Evolutionary conservation across 352 stramenopile species (phyloP), one percentile per base, ranked within the genome.

Genomic region (Blastocystis sp.): DNA sequence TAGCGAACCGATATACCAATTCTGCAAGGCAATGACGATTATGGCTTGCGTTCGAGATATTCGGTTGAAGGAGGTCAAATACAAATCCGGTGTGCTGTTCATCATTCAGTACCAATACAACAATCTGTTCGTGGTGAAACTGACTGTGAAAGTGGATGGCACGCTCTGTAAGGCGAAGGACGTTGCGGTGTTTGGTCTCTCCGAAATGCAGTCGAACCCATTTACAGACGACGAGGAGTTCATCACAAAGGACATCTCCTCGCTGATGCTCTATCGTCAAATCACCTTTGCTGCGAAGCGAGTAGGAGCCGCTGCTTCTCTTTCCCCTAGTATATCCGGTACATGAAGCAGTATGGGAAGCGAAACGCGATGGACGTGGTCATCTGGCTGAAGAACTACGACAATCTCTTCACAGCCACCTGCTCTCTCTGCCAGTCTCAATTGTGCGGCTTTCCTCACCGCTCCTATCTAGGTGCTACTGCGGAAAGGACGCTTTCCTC

Each of bases 271-370:
- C 7, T 76, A 53, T 38, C n/a, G 38, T 4, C 65, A 76, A 41
- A 76, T 76, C 23, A 76, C 65, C 9, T 19, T 19, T 76, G 65
- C 65, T 7, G 65, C 23, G 9, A 76, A 76, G 34, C 65, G 65
- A 28, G 65, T 76, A 7, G 11, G 65, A 11, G 41, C 23, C 23
- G 41, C 14, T 53, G 14, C 23, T 43, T 43, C 65, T 76, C 9
- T 76, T 21, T 43, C 11, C 14, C 17, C 11, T 76, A 76, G 65
- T 76, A 53, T 76, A 19, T 76, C n/a, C 10, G 11, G 4, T 76
- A 19, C 23, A 17, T 43, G 5, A 9, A n/a, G 10, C 23, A 19
- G 43, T 17, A 76, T 11, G 9, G 43, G 4, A 56, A 76, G 11
- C 41, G 52, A 41, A 52, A 76, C 52, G 65, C 34, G 14, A 14